Evolutionary conservation across 495 filamentous ascomycete species (phyloP), one percentile per base, ranked within the genome.

Genomic region (Darksidea phi): DNA sequence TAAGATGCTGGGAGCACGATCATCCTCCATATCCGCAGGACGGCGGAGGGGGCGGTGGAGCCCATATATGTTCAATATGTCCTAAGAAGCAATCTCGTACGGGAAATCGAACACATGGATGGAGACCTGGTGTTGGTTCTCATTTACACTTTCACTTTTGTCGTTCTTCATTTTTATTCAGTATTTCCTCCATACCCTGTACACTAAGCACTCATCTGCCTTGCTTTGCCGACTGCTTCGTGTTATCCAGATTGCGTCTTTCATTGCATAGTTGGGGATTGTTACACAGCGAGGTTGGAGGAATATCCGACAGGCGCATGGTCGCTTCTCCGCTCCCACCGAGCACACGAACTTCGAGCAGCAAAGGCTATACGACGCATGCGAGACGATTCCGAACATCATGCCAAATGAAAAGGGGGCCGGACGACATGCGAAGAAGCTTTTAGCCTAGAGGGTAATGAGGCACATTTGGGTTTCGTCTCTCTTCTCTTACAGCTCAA

Each of bases 181-280:
- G 1, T 59, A 43, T 43, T 52, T 18, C 41, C 24, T 56, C 36
- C 59, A 67, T 62, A 67, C 64, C 58, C 64, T 67, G 64, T 67
- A 67, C 59, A 67, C 54, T 67, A 67, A 23, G 54, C 54, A 52
- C 47, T 24, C 53, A 57, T 51, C 61, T 54, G 20, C 25, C 57
- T 43, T 57, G n/a, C 21, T 28, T 52, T 45, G 25, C 13, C 23
- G 2, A 34, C 43, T 25, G 11, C 46, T 15, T 25, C 15, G 46
- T 21, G 24, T 48, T 48, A 2, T 18, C 4, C 21, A 18, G 20
- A 23, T 5, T 24, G 23, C 21, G 2, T 48, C 46, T 21, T 48
- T 48, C 41, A 43, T 20, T 43, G 41, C 41, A 43, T 28, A n/a
- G 24, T 28, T 23, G 26, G 45, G 28, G 1, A 52, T 25, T 36